Conservation (phyloP, 2,329 filamentous ascomycete genomes). For the Ophiognomonia clavigignenti-juglandacearum region DNA sequence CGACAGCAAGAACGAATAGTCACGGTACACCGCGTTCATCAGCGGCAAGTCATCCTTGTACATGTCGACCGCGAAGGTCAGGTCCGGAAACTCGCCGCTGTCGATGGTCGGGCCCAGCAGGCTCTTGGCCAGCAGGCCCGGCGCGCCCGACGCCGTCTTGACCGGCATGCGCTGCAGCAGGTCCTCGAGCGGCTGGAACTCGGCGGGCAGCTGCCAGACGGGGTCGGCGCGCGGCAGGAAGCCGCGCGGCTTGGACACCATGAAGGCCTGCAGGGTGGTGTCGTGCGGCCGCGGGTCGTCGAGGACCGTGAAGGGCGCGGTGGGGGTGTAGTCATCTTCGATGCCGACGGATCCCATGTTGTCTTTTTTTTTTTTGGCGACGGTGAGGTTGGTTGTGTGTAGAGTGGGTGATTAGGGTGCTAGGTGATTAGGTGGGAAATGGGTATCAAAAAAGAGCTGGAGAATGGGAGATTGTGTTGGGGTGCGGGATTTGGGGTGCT, state of each 20-base stretch:
- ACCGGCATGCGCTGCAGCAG: constrained; percentile 76
- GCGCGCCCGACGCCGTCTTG: constrained; percentile 64
- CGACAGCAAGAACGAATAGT: constrained; percentile 87
- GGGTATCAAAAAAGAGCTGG: constrained; percentile 7
- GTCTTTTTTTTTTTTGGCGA: too few relatives aligned
- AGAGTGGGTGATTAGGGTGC: not conserved
- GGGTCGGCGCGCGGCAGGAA: constrained; percentile 68
- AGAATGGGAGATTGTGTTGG: not conserved
- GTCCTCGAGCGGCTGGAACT: constrained; percentile 68
- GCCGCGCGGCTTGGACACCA: constrained; percentile 70
- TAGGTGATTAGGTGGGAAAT: not conserved
- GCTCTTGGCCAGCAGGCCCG: constrained; percentile 71
- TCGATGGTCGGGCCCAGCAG: constrained; percentile 71
- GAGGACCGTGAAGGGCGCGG: constrained; percentile 52
- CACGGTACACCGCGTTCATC: constrained; percentile 82
- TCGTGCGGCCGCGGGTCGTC: constrained; percentile 59
- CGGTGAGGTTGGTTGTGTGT: not conserved
- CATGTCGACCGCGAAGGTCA: constrained; percentile 68
- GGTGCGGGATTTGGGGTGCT: not conserved
- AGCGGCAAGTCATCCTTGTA: constrained; percentile 69
- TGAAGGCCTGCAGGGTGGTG: constrained; percentile 65
- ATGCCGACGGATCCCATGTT: constrained; percentile 37
- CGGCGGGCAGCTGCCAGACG: constrained; percentile 59
- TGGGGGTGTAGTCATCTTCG: constrained; percentile 19
- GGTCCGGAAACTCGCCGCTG: constrained; percentile 70